Evolutionary conservation across 495 filamentous ascomycete species (phyloP), one percentile per base, ranked within the genome.

Genomic region (Tuber melanosporum): DNA sequence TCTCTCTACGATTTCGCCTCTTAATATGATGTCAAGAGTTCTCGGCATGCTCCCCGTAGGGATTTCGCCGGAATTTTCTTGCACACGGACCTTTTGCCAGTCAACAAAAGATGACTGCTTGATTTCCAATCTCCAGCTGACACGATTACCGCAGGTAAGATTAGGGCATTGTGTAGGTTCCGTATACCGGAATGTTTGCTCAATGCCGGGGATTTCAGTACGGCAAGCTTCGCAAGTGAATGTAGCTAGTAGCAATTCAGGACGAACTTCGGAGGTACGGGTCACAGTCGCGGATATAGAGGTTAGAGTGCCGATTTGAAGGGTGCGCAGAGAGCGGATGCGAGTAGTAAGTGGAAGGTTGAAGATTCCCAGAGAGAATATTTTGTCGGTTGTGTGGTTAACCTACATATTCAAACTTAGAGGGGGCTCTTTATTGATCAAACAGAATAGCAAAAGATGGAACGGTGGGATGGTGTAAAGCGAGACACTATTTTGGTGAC

Each of bases 21-120:
- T 90, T n/a, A 99, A 86, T 79, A 99, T 97, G 39, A 99, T 90
- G 81, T 99, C 95, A 90, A 99, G 94, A 7, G 95, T 99, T 66
- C 95, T 90, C 5, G 95, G 95, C 95, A 99, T 99, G 85, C 94
- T 97, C 62, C 95, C 95, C 2, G 95, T 99, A 0, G 95, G 95
- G 71, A 99, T 99, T 84, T 99, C 95, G 26, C 94, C 94, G 73
- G 93, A 95, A 84, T 97, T 98, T 85, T 99, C 95, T 84, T 99
- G 95, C 45, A 98, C 91, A 73, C 96, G 91, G 39, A 98, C 92
- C 84, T 98, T 98, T 79, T 99, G 95, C 95, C 95, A 99, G 85
- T 99, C 95, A 36, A 98, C 92, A 82, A 99, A 99, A 3, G 94
- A 97, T 83, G 94, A 97, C 84, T 97, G 95, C 70, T 93, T 89